phyloP scores from a whole-genome alignment of 2,329 filamentous ascomycete species.

The Phyllosticta citrichinensis region DNA sequence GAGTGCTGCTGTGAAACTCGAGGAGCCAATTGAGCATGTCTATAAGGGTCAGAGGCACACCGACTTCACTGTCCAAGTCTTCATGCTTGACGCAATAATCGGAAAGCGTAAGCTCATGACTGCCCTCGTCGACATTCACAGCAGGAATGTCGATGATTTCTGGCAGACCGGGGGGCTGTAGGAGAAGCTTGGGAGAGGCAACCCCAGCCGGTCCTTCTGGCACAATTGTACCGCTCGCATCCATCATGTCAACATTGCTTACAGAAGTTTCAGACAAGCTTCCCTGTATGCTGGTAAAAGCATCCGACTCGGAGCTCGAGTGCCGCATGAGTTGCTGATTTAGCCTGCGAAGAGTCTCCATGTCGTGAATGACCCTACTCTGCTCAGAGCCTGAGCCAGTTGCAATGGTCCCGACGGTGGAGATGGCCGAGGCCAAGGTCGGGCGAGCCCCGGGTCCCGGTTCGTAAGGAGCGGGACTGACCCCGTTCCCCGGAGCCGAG shows the following conservation, averaged over 20 bases:
- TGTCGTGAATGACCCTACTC: constrained; percentile 24
- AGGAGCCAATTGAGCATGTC: constrained; percentile 34
- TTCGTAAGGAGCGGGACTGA: constrained; percentile 5
- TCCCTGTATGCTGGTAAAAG: constrained; percentile 23
- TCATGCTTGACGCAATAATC: constrained; percentile 26
- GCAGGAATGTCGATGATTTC: neutral
- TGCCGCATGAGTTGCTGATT: constrained; percentile 29
- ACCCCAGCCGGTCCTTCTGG: constrained; percentile 18
- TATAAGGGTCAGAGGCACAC: constrained; percentile 30
- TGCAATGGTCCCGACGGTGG: neutral
- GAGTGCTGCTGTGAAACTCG: constrained; percentile 29
- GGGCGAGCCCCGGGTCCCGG: constrained; percentile 3
- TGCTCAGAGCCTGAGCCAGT: constrained; percentile 7
- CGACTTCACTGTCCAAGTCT: constrained; percentile 24
- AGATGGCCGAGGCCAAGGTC: constrained; percentile 5
- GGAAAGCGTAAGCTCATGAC: constrained; percentile 22
- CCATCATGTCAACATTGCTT: constrained; percentile 26
- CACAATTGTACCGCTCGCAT: constrained; percentile 33
- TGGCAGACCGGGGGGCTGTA: neutral
- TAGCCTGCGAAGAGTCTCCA: constrained; percentile 28
- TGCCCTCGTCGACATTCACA: constrained; percentile 14
- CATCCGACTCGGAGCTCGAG: constrained; percentile 31
- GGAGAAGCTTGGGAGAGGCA: constrained; percentile 3
- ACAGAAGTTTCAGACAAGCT: constrained; percentile 19
- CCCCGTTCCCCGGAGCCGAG: constrained; percentile 6